These are phyloP conservation scores for Miscanthus lutarioriparius DNA, from an alignment of 176 grass and related monocot genomes.

Conservation along the genomic window DNA sequence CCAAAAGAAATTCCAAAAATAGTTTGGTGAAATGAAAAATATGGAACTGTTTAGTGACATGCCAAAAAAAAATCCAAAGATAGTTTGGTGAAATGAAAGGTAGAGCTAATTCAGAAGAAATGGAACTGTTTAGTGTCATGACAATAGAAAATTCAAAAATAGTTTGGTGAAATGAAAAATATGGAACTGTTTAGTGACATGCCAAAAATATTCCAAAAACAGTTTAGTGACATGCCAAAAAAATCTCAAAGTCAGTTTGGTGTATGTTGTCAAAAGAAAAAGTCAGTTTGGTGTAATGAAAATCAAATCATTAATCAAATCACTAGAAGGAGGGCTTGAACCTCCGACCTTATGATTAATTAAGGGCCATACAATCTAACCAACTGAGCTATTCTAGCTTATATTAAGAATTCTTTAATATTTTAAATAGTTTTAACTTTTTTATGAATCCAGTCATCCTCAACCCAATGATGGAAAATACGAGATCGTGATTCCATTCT, in stretches of 20 bases:
- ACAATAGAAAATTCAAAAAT: too few relatives aligned
- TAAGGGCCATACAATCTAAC: too few relatives aligned
- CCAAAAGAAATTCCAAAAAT: too few relatives aligned
- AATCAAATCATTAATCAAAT: neutral
- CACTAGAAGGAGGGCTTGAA: slow-evolving; percentile 30
- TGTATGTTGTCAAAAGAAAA: too few relatives aligned
- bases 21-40: neutral
- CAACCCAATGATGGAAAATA: neutral
- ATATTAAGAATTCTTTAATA: too few relatives aligned
- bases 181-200: neutral
- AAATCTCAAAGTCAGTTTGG: too few relatives aligned
- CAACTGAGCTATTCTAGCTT: too few relatives aligned
- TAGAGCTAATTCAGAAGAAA: neutral
- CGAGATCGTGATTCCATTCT: neutral
- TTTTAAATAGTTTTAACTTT: too few relatives aligned
- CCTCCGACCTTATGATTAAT: neutral
- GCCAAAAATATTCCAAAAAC: neutral
- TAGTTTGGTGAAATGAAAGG: neutral
- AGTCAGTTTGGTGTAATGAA: neutral
- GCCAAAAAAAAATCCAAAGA: too few relatives aligned
- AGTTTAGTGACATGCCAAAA: too few relatives aligned
- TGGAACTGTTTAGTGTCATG: neutral
- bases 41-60: neutral
- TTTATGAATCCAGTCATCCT: too few relatives aligned
- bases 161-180: neutral